Percentiles rank a stretch among this genome's conserved stretches.
Conservation (phyloP, 2,329 filamentous ascomycete genomes). For the Pseudogymnoascus pannorum region DNA sequence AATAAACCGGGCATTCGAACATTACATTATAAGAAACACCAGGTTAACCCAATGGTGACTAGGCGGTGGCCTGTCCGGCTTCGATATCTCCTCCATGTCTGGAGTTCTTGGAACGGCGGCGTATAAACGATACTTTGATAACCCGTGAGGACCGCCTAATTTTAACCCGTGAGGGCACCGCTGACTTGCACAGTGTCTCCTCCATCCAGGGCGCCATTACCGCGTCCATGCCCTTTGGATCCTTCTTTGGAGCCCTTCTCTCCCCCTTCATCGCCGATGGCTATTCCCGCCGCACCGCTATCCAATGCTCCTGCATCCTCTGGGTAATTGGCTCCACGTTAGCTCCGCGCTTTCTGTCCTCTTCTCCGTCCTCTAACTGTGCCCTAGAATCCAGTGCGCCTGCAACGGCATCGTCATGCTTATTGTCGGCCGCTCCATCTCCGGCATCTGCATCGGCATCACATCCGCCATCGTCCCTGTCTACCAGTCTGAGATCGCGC, state of each 20-base stretch:
- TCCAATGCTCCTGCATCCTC: constrained; percentile 40
- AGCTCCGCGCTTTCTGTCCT: constrained; percentile 9
- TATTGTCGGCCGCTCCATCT: constrained; percentile 62
- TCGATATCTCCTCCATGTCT: constrained; percentile 71
- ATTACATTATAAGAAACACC: neutral
- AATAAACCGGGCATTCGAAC: too few species aligned
- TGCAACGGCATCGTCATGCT: constrained; percentile 62
- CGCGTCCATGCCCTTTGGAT: constrained; percentile 66
- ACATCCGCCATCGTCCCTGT: constrained; percentile 60
- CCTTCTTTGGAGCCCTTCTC: constrained; percentile 52
- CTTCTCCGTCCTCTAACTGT: neutral
- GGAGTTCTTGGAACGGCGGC: constrained; percentile 58
- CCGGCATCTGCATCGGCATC: constrained; percentile 68
- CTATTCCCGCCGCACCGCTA: constrained; percentile 39
- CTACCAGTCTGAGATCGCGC: constrained; percentile 60
- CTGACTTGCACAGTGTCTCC: constrained; percentile 25
- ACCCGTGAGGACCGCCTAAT: constrained; percentile 32
- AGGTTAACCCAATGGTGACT: neutral
- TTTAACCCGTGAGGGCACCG: too few species aligned
- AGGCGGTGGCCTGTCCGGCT: constrained; percentile 68
- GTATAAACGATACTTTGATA: constrained; percentile 66
- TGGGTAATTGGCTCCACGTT: constrained; percentile 40
- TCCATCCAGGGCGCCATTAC: constrained; percentile 63
- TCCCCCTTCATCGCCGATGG: constrained; percentile 51
- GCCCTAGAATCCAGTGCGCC: constrained; percentile 47